These are phyloP conservation scores for Nothomitra cinnamomea DNA, from an alignment of 2,329 filamentous ascomycete species.

Conservation along the genomic window DNA sequence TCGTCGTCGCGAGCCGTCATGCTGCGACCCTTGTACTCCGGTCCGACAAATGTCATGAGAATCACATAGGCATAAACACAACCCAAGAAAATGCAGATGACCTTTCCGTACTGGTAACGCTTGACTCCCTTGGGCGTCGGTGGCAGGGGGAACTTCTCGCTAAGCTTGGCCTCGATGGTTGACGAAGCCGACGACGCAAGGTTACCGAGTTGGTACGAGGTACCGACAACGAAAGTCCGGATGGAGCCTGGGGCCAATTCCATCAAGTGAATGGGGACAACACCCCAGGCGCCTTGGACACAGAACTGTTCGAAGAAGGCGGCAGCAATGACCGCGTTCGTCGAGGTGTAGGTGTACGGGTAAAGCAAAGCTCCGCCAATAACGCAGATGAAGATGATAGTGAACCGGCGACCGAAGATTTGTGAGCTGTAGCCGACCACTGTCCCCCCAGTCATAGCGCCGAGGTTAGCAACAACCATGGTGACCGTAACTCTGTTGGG, in stretches of 20 bases:
- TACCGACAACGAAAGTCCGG: constrained; percentile 58
- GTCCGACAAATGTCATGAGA: constrained; percentile 44
- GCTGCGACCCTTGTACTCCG: constrained; percentile 19
- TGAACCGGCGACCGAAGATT: constrained; percentile 29
- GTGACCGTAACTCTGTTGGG: constrained; percentile 29
- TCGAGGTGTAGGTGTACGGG: constrained; percentile 57
- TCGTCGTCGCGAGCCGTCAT: constrained; percentile 1
- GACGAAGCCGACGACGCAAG: constrained; percentile 51
- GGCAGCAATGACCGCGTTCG: constrained; percentile 48
- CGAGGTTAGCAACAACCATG: constrained; percentile 32
- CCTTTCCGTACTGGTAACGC: constrained; percentile 60
- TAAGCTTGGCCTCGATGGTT: constrained; percentile 61
- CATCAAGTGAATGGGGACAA: constrained; percentile 64
- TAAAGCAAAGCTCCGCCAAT: constrained; percentile 64
- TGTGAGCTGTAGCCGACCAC: constrained; percentile 28
- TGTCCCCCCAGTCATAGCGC: constrained; percentile 31
- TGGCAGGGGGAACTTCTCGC: constrained; percentile 55
- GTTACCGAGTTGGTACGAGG: constrained; percentile 62
- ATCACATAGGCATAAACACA: constrained; percentile 54
- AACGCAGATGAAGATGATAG: constrained; percentile 31
- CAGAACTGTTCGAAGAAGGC: constrained; percentile 43
- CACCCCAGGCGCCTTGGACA: constrained; percentile 61
- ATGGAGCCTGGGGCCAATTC: constrained; percentile 57
- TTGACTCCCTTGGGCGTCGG: constrained; percentile 26
- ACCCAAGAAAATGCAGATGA: constrained; percentile 84